Base-by-base conservation (phyloP, 2,329 filamentous ascomycete species). In the Pseudomassariella vexata region DNA sequence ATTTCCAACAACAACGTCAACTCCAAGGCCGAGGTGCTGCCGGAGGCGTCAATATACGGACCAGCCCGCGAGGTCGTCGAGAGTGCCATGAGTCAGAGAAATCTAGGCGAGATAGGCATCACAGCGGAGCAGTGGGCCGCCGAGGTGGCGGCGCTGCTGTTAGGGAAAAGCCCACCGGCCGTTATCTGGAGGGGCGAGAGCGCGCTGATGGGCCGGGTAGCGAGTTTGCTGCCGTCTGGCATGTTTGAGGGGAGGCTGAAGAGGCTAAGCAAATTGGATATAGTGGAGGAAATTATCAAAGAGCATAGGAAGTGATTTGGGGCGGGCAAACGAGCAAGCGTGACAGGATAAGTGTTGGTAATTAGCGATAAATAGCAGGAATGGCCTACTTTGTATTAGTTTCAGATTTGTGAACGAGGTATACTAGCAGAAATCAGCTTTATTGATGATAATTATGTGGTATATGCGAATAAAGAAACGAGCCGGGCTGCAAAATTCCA, bases 181-280 rank as follows among this genome's bases (percentile, higher is more conserved):
- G 33, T 46, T 6, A 42, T 50, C 17, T 49, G 48, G 47, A 41
- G 30, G 24, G 48, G 48, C 6, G 39, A 48, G 22, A 36, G 37
- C 6, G 45, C 46, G 3, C 9, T 22, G 9, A 3, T 44, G 24
- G 36, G 39, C 11, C 28, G 46, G 10, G 5, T 46, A 15, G 40
- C 36, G 10, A 27, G 17, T 11, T 23, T 39, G 24, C 28, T 49
- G 24, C 52, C 48, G 5, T 35, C 26, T 7, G 24, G 38, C 11
- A 16, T 46, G n/a, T 25, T 45, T 12, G 46, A 50, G 17, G 37
- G 41, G 2, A 16, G 30, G 15, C 9, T 47, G 2, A 49, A 38
- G 34, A 50, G 42, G 42, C 30, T 51, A 32, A 47, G 40, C 10
- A 44, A 39, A 23, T 32, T 48, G 36, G 40, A 40, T 16, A 22